Conservation (phyloP, 306 rosid species). For the Rubus parviflorus region DNA sequence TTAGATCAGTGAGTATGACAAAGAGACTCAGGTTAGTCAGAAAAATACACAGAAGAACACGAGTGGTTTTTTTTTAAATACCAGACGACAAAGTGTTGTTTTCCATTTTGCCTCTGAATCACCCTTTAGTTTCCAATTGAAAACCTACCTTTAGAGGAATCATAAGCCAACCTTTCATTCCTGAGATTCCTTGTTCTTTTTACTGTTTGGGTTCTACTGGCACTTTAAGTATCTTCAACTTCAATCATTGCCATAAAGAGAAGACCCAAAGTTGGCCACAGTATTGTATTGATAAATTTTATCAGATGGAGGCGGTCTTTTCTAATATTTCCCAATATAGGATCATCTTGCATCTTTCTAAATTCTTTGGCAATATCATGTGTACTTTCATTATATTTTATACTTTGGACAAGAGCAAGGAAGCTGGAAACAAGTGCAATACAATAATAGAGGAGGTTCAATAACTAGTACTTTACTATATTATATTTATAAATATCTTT, state of each 20-base stretch:
- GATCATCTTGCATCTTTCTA: not conserved
- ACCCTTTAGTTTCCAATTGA: not conserved
- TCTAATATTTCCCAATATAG: not conserved
- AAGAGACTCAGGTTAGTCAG: not conserved
- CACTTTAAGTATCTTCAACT: not conserved
- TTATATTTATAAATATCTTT: not conserved
- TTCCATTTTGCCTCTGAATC: not conserved
- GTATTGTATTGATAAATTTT: not conserved
- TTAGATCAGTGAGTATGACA: not conserved
- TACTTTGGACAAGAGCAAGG: not conserved
- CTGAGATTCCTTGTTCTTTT: not conserved
- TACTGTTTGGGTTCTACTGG: not conserved
- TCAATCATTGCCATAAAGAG: not conserved
- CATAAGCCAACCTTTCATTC: not conserved
- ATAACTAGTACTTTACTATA: not conserved
- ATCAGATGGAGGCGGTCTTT: not conserved
- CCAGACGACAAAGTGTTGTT: not conserved
- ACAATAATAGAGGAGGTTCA: not conserved
- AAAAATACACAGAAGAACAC: no score
- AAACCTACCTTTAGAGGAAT: not conserved
- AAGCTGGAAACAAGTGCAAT: not conserved
- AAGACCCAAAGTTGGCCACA: not conserved
- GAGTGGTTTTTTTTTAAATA: no score
- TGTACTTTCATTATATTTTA: not conserved
- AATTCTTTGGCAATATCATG: not conserved